These are phyloP conservation scores for Schizosaccharomyces octosporus DNA, from an alignment of 805 yeast genomes.

Conservation along the genomic window DNA sequence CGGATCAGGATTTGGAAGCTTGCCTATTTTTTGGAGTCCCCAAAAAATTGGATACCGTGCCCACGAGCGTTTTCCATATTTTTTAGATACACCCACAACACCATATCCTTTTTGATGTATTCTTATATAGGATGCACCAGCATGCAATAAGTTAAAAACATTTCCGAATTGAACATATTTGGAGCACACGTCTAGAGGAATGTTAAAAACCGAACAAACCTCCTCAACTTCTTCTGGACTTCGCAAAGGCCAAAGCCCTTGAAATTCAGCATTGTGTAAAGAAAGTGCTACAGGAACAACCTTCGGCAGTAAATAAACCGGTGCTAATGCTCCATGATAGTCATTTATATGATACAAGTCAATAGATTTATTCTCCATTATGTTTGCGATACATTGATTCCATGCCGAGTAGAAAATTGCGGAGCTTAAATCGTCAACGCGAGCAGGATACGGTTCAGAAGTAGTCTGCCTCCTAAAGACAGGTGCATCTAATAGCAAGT, in stretches of 20 bases:
- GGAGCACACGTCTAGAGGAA: background rate
- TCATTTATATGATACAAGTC: slow-evolving; percentile 3
- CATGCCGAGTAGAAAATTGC: slow-evolving; percentile 3
- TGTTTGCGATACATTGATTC: slow-evolving; percentile 2
- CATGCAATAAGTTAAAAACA: slow-evolving; percentile 1
- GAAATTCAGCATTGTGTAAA: slow-evolving; percentile 1
- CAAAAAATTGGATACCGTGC: background rate
- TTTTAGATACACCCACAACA: slow-evolving; percentile 1
- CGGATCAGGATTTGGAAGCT: slow-evolving; percentile 1
- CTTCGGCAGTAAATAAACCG: background rate
- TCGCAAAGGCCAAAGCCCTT: slow-evolving; percentile 1
- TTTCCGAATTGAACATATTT: slow-evolving; percentile 2
- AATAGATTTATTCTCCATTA: background rate
- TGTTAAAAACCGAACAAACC: slow-evolving; percentile 1
- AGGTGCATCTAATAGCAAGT: slow-evolving; percentile 2
- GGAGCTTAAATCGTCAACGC: background rate
- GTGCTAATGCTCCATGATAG: slow-evolving; percentile 1
- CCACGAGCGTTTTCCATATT: slow-evolving; percentile 3
- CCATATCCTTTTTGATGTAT: slow-evolving; percentile 2
- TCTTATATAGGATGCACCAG: background rate
- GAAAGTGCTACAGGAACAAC: slow-evolving; percentile 1
- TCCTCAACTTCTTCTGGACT: background rate
- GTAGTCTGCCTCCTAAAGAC: slow-evolving; percentile 1
- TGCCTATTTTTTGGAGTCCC: background rate
- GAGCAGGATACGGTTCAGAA: slow-evolving; percentile 1